A percentile compares a stretch with the other conserved stretches of the same genome.
These are phyloP conservation scores for Spergularia azorica DNA, from an alignment of 179 eudicot species.

Conservation along the genomic window DNA sequence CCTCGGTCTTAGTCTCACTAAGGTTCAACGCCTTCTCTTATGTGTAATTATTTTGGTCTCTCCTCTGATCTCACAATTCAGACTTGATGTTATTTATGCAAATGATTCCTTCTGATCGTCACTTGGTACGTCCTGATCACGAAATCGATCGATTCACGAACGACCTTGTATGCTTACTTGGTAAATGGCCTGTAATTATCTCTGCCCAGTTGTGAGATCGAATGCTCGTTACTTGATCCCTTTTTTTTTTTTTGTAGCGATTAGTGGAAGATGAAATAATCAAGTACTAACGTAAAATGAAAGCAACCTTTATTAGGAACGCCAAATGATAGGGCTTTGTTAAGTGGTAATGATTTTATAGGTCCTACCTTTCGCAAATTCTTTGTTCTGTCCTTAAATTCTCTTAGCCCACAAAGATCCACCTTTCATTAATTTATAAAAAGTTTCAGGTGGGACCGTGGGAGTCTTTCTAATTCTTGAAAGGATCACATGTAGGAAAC, in stretches of 20 bases:
- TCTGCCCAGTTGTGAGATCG: not conserved
- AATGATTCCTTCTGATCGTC: not conserved
- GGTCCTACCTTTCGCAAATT: slow-evolving; percentile 23
- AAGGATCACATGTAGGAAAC: slow-evolving; percentile 10
- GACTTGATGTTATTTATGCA: not conserved
- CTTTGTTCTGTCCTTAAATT: slow-evolving; percentile 30
- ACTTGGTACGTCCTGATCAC: slow-evolving; percentile 1
- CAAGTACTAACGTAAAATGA: slow-evolving; percentile 20
- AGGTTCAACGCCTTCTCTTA: not conserved
- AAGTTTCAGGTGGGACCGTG: slow-evolving; percentile 6
- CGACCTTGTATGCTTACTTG: not conserved
- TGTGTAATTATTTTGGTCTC: slow-evolving; percentile 6
- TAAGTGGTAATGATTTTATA: slow-evolving; percentile 30
- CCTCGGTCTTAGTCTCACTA: slow-evolving; percentile 49
- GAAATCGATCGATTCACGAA: not conserved
- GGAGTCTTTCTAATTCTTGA: slow-evolving; percentile 6
- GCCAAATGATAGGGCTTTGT: slow-evolving; percentile 32
- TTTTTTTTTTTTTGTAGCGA: not conserved
- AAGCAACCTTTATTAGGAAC: slow-evolving; percentile 31
- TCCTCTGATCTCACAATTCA: not conserved
- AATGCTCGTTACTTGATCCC: too few species aligned
- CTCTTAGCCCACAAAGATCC: slow-evolving; percentile 40
- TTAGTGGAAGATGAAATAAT: slow-evolving; percentile 20
- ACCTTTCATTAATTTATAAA: not conserved
- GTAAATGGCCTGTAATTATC: not conserved